Percentiles rank a stretch among this genome's conserved stretches.
Evolutionary conservation across 2,329 filamentous ascomycete species (phyloP).

Genomic region (Trichoderma breve): DNA sequence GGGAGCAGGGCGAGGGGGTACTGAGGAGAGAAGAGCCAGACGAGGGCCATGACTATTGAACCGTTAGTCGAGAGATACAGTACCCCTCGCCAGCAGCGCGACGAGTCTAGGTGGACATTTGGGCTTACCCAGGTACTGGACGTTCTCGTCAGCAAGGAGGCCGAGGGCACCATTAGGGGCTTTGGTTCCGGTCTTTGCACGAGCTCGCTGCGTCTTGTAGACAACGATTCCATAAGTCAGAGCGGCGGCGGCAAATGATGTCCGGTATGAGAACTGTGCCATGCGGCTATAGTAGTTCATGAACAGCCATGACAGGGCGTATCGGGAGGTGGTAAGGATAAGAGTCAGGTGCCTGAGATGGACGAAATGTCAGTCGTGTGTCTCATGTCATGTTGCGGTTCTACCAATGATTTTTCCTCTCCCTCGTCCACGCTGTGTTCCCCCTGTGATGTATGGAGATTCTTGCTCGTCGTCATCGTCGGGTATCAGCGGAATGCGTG

Average conservation of each 20-base stretch:
- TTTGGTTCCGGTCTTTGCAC: constrained; percentile 69
- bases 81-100: not conserved
- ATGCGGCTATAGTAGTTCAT: constrained; percentile 80
- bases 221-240: constrained; percentile 97
- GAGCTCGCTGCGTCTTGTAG: constrained; percentile 92
- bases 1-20: constrained; percentile 87
- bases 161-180: constrained; percentile 59
- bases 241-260: constrained; percentile 84
- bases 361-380: not conserved
- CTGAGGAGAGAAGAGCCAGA: constrained; percentile 92
- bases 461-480: not conserved
- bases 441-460: not conserved
- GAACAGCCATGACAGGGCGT: constrained; percentile 79
- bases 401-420: not conserved
- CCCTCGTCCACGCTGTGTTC: not conserved
- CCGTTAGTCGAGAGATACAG: not conserved
- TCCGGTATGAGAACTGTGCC: constrained; percentile 83
- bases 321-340: constrained; percentile 78
- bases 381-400: not conserved
- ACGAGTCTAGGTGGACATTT: not conserved
- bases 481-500: not conserved
- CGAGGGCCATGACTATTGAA: constrained; percentile 75
- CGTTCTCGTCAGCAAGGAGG: constrained; percentile 85
- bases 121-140: constrained; percentile 86
- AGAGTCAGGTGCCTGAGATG: constrained; percentile 74